Percentiles rank a stretch among this genome's conserved stretches.
These are phyloP conservation scores for Trichoderma brevicompactum DNA, from an alignment of 2,329 filamentous ascomycete species.

Conservation along the genomic window DNA sequence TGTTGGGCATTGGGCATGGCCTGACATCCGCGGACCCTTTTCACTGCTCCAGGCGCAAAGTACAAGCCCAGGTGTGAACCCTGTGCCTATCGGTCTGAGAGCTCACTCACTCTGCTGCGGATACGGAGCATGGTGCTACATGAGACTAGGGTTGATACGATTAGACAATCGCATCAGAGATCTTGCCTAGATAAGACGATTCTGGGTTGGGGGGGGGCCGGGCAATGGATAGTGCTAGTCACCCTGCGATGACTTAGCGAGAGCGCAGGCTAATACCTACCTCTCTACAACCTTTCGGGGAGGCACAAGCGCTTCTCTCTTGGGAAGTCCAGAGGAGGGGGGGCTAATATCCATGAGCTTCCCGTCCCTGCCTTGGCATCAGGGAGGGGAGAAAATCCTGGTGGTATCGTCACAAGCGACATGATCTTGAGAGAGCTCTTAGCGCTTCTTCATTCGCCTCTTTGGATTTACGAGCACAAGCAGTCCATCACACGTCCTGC, in stretches of 20 bases:
- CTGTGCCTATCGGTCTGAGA: constrained; percentile 17
- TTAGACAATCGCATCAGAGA: constrained; percentile 29
- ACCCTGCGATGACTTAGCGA: constrained; percentile 26
- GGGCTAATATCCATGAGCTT: constrained; percentile 15
- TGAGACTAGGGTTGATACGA: constrained; percentile 26
- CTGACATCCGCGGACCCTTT: constrained; percentile 10
- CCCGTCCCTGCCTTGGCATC: constrained; percentile 21
- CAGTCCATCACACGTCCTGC: not conserved
- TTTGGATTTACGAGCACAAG: not conserved
- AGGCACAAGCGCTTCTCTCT: constrained; percentile 11
- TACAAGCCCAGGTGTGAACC: constrained; percentile 4
- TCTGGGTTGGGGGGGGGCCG: constrained; percentile 23
- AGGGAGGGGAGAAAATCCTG: not conserved
- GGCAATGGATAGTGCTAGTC: constrained; percentile 23
- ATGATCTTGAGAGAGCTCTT: not conserved
- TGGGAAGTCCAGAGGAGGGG: not conserved
- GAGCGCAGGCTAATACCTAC: constrained; percentile 12
- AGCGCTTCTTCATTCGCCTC: not conserved
- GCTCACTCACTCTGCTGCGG: constrained; percentile 17
- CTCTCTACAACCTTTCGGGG: constrained; percentile 8
- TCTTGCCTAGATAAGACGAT: constrained; percentile 27
- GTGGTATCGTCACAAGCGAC: constrained; percentile 7
- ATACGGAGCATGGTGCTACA: constrained; percentile 13
- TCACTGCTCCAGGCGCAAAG: not conserved
- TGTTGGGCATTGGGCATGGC: constrained; percentile 16